Percentiles rank a stretch among this genome's conserved stretches.
Evolutionary conservation across 2,329 filamentous ascomycete species (phyloP).

Genomic region (Fusarium duplospermum): DNA sequence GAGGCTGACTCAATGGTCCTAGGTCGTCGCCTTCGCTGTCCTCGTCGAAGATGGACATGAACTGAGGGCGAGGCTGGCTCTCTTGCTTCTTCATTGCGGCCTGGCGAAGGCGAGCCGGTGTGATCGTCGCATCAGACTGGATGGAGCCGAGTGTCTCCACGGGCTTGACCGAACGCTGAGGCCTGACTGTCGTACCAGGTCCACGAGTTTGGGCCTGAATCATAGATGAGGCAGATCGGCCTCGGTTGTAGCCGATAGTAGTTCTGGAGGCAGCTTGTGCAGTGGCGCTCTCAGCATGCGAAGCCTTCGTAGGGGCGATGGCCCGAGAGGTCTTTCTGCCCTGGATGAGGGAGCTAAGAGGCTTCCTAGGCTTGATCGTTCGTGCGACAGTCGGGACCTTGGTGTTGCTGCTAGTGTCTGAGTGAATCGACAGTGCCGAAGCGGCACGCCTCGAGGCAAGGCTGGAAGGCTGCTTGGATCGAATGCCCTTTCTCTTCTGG

Average conservation of each 20-base stretch:
- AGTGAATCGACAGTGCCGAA: slow-evolving; percentile 60
- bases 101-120: slow-evolving; percentile 54
- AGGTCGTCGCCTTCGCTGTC: slow-evolving; percentile 53
- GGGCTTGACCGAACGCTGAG: slow-evolving; percentile 32
- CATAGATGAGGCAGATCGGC: slow-evolving; percentile 67
- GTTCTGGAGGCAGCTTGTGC: slow-evolving; percentile 78
- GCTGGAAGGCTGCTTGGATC: slow-evolving; percentile 43
- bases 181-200: slow-evolving; percentile 16
- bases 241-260: slow-evolving; percentile 87
- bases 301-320: slow-evolving; percentile 57
- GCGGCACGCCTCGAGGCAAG: slow-evolving; percentile 64
- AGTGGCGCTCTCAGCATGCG: slow-evolving; percentile 67
- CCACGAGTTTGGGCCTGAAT: slow-evolving; percentile 49
- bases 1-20: slow-evolving; percentile 41
- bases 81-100: slow-evolving; percentile 39
- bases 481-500: slow-evolving; percentile 12
- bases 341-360: slow-evolving; percentile 47
- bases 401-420: slow-evolving; percentile 36
- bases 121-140: slow-evolving; percentile 56
- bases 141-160: slow-evolving; percentile 20
- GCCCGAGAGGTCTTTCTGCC: slow-evolving; percentile 50
- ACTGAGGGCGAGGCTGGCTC: slow-evolving; percentile 58
- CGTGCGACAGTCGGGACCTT: slow-evolving; percentile 10
- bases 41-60: slow-evolving; percentile 69
- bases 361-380: slow-evolving; percentile 39